Evolutionary conservation across 2,329 filamentous ascomycete species (phyloP), one percentile per base, ranked within the genome.

Genomic region (Aspergillus floridensis): DNA sequence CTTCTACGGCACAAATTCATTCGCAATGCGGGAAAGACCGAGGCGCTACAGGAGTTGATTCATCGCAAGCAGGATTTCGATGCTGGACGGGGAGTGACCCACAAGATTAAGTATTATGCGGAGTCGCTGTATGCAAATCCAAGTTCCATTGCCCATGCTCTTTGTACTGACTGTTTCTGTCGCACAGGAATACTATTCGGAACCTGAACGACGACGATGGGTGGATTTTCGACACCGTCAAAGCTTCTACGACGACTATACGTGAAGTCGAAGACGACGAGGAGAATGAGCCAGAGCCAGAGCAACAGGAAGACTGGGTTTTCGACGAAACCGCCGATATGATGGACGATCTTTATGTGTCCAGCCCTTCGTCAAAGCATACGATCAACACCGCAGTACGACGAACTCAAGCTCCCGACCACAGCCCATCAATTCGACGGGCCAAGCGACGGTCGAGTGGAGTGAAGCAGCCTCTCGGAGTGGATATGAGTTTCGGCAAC

Each of bases 151-250:
- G 14, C 14, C 46, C 44, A 48, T 12, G 14, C 48, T 32, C 5
- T 47, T 67, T 74, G 24, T 6, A 26, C 66, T 67, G 38, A 67
- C 56, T 29, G 12, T 14, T 51, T 49, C 19, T 21, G n/a, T 46
- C 50, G 14, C n/a, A 5, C 58, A 84, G 82, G 52, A 86, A 89
- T 67, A 88, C 85, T 8, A 84, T 96, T 38, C 70, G 72, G 26
- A 68, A 71, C 56, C 82, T 84, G 2, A 82, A 85, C 2, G 88
- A 92, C 5, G 82, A 90, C 16, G 92, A 96, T 64, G 93, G 91
- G 64, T 98, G 93, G 93, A 89, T 96, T 2, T 98, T 98, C 72
- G 93, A 97, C 70, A 98, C 93, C 0, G 87, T 98, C 71, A 95
- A 91, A 74, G 84, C 85, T 11, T 76, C 81, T 7, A 91, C 90